Evolutionary conservation across 768 basidiomycete genomes (phyloP).

Genomic region (Tubosaeta sp.): DNA sequence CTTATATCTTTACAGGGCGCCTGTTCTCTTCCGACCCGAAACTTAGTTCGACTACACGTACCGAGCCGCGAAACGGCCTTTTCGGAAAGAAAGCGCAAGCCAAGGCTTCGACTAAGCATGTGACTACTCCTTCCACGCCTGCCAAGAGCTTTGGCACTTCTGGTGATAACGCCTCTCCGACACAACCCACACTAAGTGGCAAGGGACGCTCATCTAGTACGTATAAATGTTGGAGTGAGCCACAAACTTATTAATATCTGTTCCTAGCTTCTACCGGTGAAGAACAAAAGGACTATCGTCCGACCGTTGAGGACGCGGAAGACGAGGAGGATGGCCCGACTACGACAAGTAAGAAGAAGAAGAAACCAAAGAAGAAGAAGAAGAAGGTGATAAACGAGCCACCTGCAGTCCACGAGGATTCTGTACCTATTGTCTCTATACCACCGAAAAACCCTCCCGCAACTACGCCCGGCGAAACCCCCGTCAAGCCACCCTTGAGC

Average conservation of each 20-base stretch:
- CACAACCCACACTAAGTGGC: slow-evolving; percentile 6
- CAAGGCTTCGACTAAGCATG: slow-evolving; percentile 10
- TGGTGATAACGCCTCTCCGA: slow-evolving; percentile 6
- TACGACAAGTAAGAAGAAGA: slow-evolving; percentile 50
- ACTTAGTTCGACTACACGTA: slow-evolving; percentile 37
- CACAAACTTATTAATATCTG: not conserved
- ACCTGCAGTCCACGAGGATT: slow-evolving; percentile 22
- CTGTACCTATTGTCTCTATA: slow-evolving; percentile 12
- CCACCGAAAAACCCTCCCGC: slow-evolving; percentile 17
- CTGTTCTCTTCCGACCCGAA: slow-evolving; percentile 51
- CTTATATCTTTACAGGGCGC: slow-evolving; percentile 46
- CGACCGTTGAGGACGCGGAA: slow-evolving; percentile 69
- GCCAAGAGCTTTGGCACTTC: slow-evolving; percentile 7
- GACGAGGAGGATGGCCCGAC: slow-evolving; percentile 50
- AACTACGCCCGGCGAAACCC: slow-evolving; percentile 21
- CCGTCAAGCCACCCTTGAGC: slow-evolving; percentile 14
- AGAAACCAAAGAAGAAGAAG: slow-evolving; percentile 68
- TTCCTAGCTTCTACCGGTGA: slow-evolving; percentile 14
- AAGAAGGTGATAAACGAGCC: slow-evolving; percentile 41
- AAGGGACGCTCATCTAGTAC: slow-evolving; percentile 15
- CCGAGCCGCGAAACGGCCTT: slow-evolving; percentile 29
- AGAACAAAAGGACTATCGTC: slow-evolving; percentile 34
- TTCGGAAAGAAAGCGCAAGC: slow-evolving; percentile 19
- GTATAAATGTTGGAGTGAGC: not conserved
- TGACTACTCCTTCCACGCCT: slow-evolving; percentile 1